These are phyloP conservation scores for Arachis hypogaea DNA, from an alignment of 306 rosid genomes.

Conservation along the genomic window DNA sequence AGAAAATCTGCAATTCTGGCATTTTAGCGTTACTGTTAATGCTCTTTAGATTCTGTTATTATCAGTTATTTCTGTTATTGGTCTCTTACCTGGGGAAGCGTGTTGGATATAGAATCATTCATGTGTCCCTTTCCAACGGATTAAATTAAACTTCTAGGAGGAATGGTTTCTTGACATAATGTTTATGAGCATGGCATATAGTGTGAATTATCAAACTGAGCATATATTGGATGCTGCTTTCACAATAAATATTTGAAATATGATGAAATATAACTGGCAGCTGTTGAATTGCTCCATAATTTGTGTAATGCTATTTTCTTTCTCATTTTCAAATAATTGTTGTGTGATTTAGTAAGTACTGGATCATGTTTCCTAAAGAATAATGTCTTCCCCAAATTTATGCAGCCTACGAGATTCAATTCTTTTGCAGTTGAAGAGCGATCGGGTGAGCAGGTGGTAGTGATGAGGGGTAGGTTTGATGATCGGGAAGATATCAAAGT, in stretches of 20 bases:
- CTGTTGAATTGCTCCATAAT: not conserved
- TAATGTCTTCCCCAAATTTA: not conserved
- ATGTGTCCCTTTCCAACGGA: too few relatives aligned
- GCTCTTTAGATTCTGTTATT: not conserved
- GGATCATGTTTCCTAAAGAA: not conserved
- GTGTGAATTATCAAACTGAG: not conserved
- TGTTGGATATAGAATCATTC: too few relatives aligned
- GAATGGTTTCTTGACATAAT: not conserved
- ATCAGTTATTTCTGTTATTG: not conserved
- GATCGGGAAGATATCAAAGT: slow-evolving; percentile 68
- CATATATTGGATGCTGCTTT: not conserved
- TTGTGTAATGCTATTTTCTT: not conserved
- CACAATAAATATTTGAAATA: not conserved
- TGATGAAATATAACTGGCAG: not conserved
- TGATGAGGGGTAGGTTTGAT: slow-evolving; percentile 59
- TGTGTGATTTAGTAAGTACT: not conserved
- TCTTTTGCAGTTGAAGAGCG: slow-evolving; percentile 73
- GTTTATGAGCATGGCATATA: not conserved
- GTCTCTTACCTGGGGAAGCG: not conserved
- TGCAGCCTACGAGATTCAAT: slow-evolving; percentile 66
- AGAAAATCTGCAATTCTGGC: not conserved
- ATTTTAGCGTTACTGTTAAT: not conserved
- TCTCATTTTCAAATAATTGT: not conserved
- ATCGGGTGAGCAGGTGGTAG: slow-evolving; percentile 72
- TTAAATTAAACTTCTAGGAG: too few relatives aligned